Percentiles rank a stretch among this genome's conserved stretches.
phyloP scores from a whole-genome alignment of 306 rosid species.

The Leucaena leucocephala region DNA sequence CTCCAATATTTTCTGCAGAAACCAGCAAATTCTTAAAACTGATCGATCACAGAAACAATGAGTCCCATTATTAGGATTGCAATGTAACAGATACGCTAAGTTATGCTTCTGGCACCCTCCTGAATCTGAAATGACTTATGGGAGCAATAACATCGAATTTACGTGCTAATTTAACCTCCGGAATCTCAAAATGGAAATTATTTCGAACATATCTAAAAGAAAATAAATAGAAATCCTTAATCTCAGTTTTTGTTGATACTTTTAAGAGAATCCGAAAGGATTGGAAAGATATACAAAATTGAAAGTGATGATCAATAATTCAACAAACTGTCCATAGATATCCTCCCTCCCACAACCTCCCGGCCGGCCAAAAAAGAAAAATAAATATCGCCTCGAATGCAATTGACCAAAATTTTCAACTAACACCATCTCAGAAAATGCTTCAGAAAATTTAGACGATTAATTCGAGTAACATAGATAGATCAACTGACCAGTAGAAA shows the following conservation, averaged over 20 bases:
- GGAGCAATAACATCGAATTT: slow-evolving; percentile 3
- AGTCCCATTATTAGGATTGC: slow-evolving; percentile 4
- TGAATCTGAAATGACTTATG: not conserved
- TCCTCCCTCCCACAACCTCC: not conserved
- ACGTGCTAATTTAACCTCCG: slow-evolving; percentile 15
- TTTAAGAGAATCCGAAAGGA: slow-evolving; percentile 18
- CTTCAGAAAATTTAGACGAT: not conserved
- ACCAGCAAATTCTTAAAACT: slow-evolving; percentile 30
- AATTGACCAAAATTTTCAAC: slow-evolving; percentile 16
- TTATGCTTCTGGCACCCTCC: slow-evolving; percentile 9
- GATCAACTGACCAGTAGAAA: not conserved
- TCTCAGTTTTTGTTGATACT: slow-evolving; percentile 5
- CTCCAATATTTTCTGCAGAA: slow-evolving; percentile 39
- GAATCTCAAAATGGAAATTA: not conserved
- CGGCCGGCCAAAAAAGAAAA: not conserved
- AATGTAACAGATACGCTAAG: not conserved
- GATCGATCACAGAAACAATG: slow-evolving; percentile 25
- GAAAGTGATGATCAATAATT: slow-evolving; percentile 8
- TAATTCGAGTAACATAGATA: not conserved
- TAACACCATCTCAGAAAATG: slow-evolving; percentile 21
- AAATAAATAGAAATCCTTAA: not conserved
- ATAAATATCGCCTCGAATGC: slow-evolving; percentile 1
- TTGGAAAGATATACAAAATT: not conserved
- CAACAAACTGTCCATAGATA: not conserved
- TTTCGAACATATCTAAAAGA: not conserved